phyloP scores from a whole-genome alignment of 805 yeast species.

The Blastobotrys peoriensis region DNA sequence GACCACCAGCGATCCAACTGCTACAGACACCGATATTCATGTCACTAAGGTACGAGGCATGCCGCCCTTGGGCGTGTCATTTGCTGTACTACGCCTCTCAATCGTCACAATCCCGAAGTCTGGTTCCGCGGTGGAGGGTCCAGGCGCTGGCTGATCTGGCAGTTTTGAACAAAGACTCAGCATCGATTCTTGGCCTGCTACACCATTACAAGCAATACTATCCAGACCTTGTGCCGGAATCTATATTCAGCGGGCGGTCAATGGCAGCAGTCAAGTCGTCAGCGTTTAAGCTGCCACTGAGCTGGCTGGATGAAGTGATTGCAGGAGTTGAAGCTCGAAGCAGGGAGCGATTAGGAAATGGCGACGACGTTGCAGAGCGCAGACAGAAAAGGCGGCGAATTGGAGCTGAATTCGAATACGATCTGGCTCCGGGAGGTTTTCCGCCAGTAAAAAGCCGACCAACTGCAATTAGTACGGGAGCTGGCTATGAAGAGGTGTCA shows the following conservation, averaged over 20 bases:
- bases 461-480: not conserved
- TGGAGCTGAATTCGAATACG: too few species aligned
- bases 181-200: slow-evolving; percentile 22
- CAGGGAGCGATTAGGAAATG: not conserved
- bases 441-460: not conserved
- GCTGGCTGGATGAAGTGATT: not conserved
- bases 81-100: slow-evolving; percentile 16
- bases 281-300: not conserved
- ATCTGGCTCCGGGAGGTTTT: not conserved
- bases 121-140: slow-evolving; percentile 22
- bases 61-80: slow-evolving; percentile 20
- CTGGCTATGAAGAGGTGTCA: slow-evolving; percentile 7
- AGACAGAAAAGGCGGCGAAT: not conserved
- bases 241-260: slow-evolving; percentile 24
- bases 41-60: slow-evolving; percentile 6
- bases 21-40: not conserved
- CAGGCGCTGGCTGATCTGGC: slow-evolving; percentile 18
- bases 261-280: slow-evolving; percentile 17
- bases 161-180: slow-evolving; percentile 18
- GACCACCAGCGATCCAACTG: not conserved
- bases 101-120: slow-evolving; percentile 2
- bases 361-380: not conserved
- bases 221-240: slow-evolving; percentile 25
- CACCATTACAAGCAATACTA: slow-evolving; percentile 20
- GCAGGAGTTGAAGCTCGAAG: not conserved